Percentiles rank a stretch among this genome's conserved stretches.
phyloP scores from a whole-genome alignment of 345 rosid genomes.

The Turritis glabra region DNA sequence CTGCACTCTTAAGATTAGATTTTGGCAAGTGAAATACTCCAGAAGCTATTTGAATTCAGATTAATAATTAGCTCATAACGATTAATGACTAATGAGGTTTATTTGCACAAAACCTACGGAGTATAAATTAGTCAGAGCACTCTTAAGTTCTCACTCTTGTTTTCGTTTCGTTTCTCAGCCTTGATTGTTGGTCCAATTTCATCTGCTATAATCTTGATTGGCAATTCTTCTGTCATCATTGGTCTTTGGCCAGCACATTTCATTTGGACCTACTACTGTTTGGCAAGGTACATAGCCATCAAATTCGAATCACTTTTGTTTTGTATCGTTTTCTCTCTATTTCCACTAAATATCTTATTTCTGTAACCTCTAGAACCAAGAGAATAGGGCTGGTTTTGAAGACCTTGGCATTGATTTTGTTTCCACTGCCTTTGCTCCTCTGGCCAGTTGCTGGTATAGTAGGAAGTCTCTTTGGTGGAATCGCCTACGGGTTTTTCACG shows the following conservation, averaged over 20 bases:
- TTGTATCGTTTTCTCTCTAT: not conserved
- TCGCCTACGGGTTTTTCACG: conserved; percentile 73
- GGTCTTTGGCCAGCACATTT: conserved; percentile 90
- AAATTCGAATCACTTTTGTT: not conserved
- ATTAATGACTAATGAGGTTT: too few species aligned
- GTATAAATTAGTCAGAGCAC: too few species aligned
- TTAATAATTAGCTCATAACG: not conserved
- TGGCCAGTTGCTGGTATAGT: conserved; percentile 67
- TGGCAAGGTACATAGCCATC: conserved; percentile 51
- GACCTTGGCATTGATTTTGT: conserved; percentile 49
- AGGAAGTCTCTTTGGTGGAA: conserved; percentile 72
- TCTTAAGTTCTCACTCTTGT: not conserved
- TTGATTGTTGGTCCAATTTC: conserved; percentile 56
- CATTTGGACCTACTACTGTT: conserved; percentile 73
- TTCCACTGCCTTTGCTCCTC: conserved; percentile 68
- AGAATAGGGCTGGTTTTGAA: conserved; percentile 72
- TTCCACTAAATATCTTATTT: not conserved
- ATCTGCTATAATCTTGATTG: conserved; percentile 48
- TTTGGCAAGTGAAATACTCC: not conserved
- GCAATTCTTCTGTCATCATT: conserved; percentile 59
- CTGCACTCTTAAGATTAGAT: not conserved
- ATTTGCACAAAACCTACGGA: too few species aligned
- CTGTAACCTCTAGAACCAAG: conserved; percentile 53
- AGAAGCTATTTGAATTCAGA: not conserved
- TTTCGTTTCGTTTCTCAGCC: conserved; percentile 40